Percentiles rank a stretch among this genome's conserved stretches.
These are phyloP conservation scores for Paramecium octaurelia DNA, from an alignment of 73 alveolate species.

Conservation along the genomic window DNA sequence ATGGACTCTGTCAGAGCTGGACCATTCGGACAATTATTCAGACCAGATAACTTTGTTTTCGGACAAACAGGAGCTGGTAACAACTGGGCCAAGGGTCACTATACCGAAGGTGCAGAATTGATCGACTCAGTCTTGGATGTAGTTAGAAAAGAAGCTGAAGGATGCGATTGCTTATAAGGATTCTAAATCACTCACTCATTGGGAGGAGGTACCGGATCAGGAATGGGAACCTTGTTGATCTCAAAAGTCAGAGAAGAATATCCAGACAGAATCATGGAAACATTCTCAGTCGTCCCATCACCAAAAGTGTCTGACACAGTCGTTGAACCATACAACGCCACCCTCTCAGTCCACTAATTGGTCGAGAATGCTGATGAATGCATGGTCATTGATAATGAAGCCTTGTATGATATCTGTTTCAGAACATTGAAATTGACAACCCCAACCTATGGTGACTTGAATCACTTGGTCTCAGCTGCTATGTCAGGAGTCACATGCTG, in stretches of 20 bases:
- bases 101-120: constrained; percentile 97
- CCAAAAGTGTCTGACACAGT: constrained; percentile 95
- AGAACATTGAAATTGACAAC: constrained; percentile 97
- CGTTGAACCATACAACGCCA: constrained; percentile 99
- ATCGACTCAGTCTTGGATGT: constrained; percentile 94
- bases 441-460: constrained; percentile 98
- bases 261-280: constrained; percentile 96
- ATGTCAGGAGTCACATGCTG: constrained; percentile 97
- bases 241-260: constrained; percentile 96
- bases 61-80: constrained; percentile 98
- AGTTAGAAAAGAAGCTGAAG: constrained; percentile 97
- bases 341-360: constrained; percentile 97
- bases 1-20: constrained; percentile 99
- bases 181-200: constrained; percentile 91
- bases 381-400: constrained; percentile 97
- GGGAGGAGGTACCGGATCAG: constrained; percentile 97
- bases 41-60: constrained; percentile 99
- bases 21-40: constrained; percentile 98
- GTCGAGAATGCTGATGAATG: constrained; percentile 98
- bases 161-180: constrained; percentile 95
- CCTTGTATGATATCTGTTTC: constrained; percentile 98
- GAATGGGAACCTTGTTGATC: constrained; percentile 98
- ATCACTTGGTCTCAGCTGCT: constrained; percentile 96
- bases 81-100: constrained; percentile 99
- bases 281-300: constrained; percentile 98